Evolutionary conservation across 495 filamentous ascomycete genomes (phyloP).

Genomic region (Trichoderma asperelloides): DNA sequence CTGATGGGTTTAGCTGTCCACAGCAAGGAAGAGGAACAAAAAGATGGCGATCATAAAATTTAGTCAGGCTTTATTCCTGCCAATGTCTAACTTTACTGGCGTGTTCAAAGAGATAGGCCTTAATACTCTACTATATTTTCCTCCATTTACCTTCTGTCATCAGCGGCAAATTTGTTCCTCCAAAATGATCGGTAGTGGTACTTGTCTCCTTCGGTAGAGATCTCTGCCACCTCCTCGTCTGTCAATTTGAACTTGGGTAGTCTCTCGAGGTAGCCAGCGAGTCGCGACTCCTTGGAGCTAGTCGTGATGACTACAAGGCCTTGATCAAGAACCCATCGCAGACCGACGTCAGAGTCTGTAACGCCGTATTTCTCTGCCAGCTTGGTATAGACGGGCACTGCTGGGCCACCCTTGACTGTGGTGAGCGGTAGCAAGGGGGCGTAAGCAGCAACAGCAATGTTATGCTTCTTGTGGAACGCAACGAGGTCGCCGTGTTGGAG

Average conservation of each 20-base stretch:
- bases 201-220: constrained; percentile 49
- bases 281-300: constrained; percentile 58
- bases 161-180: constrained; percentile 46
- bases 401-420: constrained; percentile 57
- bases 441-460: constrained; percentile 65
- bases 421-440: constrained; percentile 56
- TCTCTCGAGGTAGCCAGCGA: constrained; percentile 54
- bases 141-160: constrained; percentile 46
- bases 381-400: constrained; percentile 49
- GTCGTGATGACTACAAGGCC: constrained; percentile 72
- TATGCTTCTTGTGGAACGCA: constrained; percentile 52
- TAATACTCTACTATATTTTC: neutral
- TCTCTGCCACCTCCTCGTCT: constrained; percentile 58
- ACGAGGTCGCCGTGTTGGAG: constrained; percentile 67
- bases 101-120: neutral
- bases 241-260: constrained; percentile 61
- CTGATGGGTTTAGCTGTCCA: too few relatives aligned
- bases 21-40: too few relatives aligned
- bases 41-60: neutral
- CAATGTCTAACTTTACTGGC: neutral
- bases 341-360: constrained; percentile 52
- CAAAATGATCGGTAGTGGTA: constrained; percentile 67
- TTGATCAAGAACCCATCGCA: constrained; percentile 77
- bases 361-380: constrained; percentile 76
- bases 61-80: neutral